Conservation (phyloP, 495 filamentous ascomycete species). For the Lophiotrema nucula region DNA sequence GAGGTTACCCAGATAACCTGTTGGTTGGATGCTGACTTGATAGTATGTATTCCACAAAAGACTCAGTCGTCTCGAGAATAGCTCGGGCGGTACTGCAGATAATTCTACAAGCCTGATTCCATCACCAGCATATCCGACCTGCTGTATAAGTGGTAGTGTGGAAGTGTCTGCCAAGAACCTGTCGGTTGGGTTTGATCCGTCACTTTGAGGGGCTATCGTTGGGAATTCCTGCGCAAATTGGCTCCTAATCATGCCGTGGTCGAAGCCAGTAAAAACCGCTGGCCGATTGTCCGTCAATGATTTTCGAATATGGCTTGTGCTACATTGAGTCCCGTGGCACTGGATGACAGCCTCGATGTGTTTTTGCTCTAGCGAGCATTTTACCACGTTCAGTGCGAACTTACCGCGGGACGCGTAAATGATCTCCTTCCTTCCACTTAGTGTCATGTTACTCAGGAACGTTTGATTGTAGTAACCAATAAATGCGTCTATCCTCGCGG, state of each 20-base stretch:
- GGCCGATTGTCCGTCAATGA: slow-evolving; percentile 12
- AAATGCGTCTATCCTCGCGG: too few species aligned
- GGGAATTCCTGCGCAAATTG: slow-evolving; percentile 8
- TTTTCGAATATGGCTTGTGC: slow-evolving; percentile 13
- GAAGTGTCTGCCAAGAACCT: slow-evolving; percentile 18
- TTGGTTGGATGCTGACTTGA: slow-evolving; percentile 19
- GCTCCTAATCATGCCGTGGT: slow-evolving; percentile 2
- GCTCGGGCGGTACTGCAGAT: slow-evolving; percentile 7
- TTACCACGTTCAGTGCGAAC: slow-evolving; percentile 9
- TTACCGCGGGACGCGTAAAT: neutral
- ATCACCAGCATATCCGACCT: neutral
- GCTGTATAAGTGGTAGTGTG: slow-evolving; percentile 10
- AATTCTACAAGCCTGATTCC: slow-evolving; percentile 5
- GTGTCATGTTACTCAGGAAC: neutral
- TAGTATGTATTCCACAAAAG: slow-evolving; percentile 32
- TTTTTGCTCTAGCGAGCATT: slow-evolving; percentile 19
- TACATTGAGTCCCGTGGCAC: slow-evolving; percentile 19
- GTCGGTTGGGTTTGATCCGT: slow-evolving; percentile 23
- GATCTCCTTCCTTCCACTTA: neutral
- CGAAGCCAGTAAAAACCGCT: slow-evolving; percentile 17
- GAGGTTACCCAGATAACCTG: slow-evolving; percentile 15
- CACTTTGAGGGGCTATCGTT: neutral
- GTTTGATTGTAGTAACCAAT: slow-evolving; percentile 6
- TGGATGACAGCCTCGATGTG: slow-evolving; percentile 23
- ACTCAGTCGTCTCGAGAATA: slow-evolving; percentile 25